phyloP scores from a whole-genome alignment of 2,329 filamentous ascomycete genomes.

The Nemania abortiva region DNA sequence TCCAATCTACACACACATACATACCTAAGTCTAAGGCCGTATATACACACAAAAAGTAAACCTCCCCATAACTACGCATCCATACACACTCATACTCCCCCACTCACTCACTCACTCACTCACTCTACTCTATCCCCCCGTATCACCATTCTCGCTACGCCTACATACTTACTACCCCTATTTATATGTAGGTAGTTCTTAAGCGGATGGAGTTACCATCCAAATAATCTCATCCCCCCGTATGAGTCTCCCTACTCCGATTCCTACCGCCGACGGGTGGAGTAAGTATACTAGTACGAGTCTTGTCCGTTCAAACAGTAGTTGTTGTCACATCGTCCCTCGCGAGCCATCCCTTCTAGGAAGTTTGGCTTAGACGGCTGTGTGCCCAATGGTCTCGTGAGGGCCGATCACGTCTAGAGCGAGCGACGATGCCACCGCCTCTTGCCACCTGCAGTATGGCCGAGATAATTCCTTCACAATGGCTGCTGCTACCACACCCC shows the following conservation, averaged over 20 bases:
- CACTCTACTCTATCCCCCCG: too few relatives aligned
- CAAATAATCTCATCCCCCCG: background rate
- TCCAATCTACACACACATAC: background rate
- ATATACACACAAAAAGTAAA: background rate
- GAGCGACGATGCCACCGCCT: constrained; percentile 12
- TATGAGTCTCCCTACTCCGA: background rate
- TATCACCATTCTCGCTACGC: too few relatives aligned
- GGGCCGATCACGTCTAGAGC: constrained; percentile 16
- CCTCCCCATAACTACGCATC: background rate
- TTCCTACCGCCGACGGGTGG: background rate
- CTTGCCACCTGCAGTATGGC: constrained; percentile 16
- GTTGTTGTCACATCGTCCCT: background rate
- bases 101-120: too few relatives aligned
- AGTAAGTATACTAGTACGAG: background rate
- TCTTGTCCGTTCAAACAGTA: background rate
- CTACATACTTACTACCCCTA: too few relatives aligned
- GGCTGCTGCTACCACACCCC: constrained; percentile 30
- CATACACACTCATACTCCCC: too few relatives aligned
- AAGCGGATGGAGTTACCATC: background rate
- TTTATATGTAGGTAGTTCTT: background rate
- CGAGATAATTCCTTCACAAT: constrained; percentile 29
- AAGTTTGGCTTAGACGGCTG: background rate
- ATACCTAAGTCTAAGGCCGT: too few relatives aligned
- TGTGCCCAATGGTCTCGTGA: constrained; percentile 7
- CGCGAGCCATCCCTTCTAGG: background rate